Conservation (phyloP, 2,329 filamentous ascomycete species). For the Diaporthe vexans region DNA sequence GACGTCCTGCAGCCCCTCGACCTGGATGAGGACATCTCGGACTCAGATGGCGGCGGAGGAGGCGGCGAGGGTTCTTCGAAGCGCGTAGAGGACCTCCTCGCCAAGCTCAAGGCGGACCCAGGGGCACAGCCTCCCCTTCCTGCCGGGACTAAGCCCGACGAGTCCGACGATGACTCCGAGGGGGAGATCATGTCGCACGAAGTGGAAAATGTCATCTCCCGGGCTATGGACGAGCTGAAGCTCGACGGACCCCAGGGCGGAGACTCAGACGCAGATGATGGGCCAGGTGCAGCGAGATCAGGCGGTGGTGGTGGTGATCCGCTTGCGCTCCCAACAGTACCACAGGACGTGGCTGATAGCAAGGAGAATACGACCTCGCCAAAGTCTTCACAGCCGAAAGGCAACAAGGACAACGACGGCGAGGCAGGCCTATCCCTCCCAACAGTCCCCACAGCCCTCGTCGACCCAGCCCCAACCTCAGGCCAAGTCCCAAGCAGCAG, state of each 20-base stretch:
- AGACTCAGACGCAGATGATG: constrained; percentile 40
- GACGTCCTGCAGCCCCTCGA: constrained; percentile 63
- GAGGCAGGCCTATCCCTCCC: constrained; percentile 57
- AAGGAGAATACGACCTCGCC: constrained; percentile 2
- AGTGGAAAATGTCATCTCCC: constrained; percentile 60
- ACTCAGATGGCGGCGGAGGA: constrained; percentile 43
- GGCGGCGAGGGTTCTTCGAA: constrained; percentile 48
- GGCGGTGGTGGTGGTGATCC: background rate
- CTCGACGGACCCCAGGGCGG: constrained; percentile 46
- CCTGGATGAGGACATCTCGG: constrained; percentile 43
- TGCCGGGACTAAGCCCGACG: constrained; percentile 12
- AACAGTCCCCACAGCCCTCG: constrained; percentile 60
- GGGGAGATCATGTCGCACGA: constrained; percentile 62
- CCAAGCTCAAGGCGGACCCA: constrained; percentile 43
- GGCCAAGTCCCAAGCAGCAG: constrained; percentile 2
- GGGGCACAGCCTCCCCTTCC: constrained; percentile 40
- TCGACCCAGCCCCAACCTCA: constrained; percentile 51
- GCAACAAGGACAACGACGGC: constrained; percentile 33
- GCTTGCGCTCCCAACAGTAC: constrained; percentile 30
- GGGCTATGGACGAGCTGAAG: constrained; percentile 61
- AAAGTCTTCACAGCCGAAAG: background rate
- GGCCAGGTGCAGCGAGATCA: background rate
- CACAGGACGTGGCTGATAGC: constrained; percentile 11
- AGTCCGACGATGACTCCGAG: constrained; percentile 60
- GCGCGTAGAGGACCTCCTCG: constrained; percentile 40